These are phyloP conservation scores for Quercus ilex DNA, from an alignment of 306 rosid species.

Conservation along the genomic window DNA sequence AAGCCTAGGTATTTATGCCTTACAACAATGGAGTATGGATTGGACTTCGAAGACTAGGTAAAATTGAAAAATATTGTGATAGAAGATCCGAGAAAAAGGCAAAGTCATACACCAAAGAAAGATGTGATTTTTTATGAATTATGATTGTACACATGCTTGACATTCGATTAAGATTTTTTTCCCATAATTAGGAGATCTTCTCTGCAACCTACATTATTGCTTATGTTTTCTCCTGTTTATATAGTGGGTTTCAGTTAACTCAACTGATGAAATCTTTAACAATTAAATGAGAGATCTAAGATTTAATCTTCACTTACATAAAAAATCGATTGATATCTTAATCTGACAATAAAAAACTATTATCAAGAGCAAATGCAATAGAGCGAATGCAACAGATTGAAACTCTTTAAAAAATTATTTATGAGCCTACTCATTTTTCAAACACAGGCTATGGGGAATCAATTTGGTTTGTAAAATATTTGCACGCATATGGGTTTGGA, in stretches of 20 bases:
- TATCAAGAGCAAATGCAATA: accelerated
- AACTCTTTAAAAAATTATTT: too few relatives aligned
- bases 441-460: too few relatives aligned
- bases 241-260: accelerated
- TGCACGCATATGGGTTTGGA: too few relatives aligned
- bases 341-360: too few relatives aligned
- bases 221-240: background rate
- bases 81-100: background rate
- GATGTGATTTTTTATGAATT: background rate
- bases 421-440: too few relatives aligned
- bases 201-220: background rate
- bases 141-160: background rate
- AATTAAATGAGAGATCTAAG: accelerated
- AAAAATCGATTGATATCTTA: too few relatives aligned
- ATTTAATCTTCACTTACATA: accelerated
- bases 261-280: accelerated
- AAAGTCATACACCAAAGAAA: background rate
- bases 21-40: background rate
- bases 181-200: background rate
- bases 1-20: background rate
- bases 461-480: too few relatives aligned
- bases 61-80: background rate
- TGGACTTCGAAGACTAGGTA: too few relatives aligned
- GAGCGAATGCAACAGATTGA: too few relatives aligned
- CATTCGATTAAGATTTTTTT: background rate